Percentiles rank a stretch among this genome's conserved stretches.
Conservation (phyloP, 805 yeast species). For the Myxozyma kluyveri region DNA sequence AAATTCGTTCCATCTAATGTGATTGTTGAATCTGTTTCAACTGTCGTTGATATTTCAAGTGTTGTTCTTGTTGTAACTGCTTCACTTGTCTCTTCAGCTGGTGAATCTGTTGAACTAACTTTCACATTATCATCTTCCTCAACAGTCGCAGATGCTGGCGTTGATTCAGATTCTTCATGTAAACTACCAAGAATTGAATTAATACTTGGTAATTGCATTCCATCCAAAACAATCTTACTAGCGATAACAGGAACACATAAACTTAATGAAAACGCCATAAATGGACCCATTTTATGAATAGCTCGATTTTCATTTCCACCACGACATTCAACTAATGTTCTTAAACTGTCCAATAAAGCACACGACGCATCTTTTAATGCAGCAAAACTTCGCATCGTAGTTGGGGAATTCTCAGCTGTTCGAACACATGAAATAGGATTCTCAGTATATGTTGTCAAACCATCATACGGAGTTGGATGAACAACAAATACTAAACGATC, state of each 20-base stretch:
- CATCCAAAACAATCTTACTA: slow-evolving; percentile 18
- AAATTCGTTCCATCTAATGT: background rate
- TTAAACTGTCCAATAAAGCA: slow-evolving; percentile 11
- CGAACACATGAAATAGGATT: slow-evolving; percentile 20
- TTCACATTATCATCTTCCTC: background rate
- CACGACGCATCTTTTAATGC: slow-evolving; percentile 12
- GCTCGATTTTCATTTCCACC: slow-evolving; percentile 22
- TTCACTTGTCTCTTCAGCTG: background rate
- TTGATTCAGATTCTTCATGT: slow-evolving; percentile 9
- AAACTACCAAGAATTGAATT: slow-evolving; percentile 12
- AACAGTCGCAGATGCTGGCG: background rate
- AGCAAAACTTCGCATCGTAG: slow-evolving; percentile 8
- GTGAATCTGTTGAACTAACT: background rate
- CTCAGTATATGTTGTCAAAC: slow-evolving; percentile 12
- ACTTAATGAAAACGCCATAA: slow-evolving; percentile 20
- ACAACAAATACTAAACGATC: slow-evolving; percentile 23
- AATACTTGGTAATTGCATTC: slow-evolving; percentile 21
- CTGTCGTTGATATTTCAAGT: background rate
- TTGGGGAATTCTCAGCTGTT: slow-evolving; percentile 8
- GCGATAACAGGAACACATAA: slow-evolving; percentile 20
- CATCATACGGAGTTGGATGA: slow-evolving; percentile 20
- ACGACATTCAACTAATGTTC: slow-evolving; percentile 17
- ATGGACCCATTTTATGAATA: slow-evolving; percentile 14
- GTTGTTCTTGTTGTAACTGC: background rate
- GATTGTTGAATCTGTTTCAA: background rate